phyloP scores from a whole-genome alignment of 2,329 filamentous ascomycete genomes.

The Penicillium frequentans region DNA sequence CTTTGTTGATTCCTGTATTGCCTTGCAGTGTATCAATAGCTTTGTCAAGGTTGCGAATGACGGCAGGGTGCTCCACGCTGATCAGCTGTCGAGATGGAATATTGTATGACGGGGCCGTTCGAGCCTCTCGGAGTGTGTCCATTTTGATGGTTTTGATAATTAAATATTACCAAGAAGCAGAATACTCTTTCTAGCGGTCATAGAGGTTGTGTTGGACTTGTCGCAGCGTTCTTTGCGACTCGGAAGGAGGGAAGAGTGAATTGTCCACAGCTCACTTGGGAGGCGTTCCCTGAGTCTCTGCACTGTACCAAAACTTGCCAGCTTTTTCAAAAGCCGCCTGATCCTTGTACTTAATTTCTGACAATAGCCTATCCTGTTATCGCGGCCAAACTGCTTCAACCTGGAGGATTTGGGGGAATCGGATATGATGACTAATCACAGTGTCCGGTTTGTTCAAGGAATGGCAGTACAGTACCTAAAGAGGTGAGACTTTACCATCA shows the following conservation, averaged over 20 bases:
- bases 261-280: not conserved
- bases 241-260: not conserved
- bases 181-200: not conserved
- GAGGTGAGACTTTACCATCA: not conserved
- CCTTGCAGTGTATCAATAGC: constrained; percentile 64
- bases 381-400: not conserved
- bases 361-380: not conserved
- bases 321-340: not conserved
- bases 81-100: constrained; percentile 57
- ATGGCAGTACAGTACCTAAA: no score
- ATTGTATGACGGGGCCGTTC: constrained; percentile 49
- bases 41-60: constrained; percentile 64
- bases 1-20: constrained; percentile 54
- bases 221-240: not conserved
- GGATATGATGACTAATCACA: constrained; percentile 6
- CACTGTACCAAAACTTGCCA: not conserved
- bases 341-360: not conserved
- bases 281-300: not conserved
- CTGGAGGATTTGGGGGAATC: not conserved
- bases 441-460: not conserved
- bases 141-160: constrained; percentile 11
- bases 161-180: not conserved
- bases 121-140: constrained; percentile 20
- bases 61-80: constrained; percentile 66
- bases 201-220: not conserved